Base-by-base conservation (phyloP, 2,329 filamentous ascomycete species). In the Scedosporium apiospermum region DNA sequence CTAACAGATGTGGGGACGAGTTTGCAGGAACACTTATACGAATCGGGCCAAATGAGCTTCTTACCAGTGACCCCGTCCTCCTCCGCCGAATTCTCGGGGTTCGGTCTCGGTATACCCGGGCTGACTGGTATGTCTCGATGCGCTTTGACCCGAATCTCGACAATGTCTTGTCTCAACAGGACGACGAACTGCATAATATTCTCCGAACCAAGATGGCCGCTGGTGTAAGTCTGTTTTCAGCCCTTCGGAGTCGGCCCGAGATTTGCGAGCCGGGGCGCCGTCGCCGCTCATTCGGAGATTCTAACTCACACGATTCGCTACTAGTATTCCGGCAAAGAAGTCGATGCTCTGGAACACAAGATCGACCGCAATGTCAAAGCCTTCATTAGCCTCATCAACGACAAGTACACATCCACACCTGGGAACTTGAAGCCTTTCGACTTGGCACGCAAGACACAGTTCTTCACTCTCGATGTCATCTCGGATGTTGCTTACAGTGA, bases 391-490 rank as follows among this genome's bases (percentile, higher is more conserved):
- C 71, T 83, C 1, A 73, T 83, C 57, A 23, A 27, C 3, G 71
- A 64, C 23, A 75, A 74, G 61, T 80, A 79, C 59, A 66, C 72
- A 16, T 69, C 70, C 4, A 71, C 57, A n/a, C 66, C 71, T 14
- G 58, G 27, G 23, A 62, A 61, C 6, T 76, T 73, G 61, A 78
- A 80, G 59, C 66, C 75, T 16, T 71, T 81, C 66, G 80, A 84
- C 63, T 67, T 83, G 23, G 77, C 76, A 3, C 71, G 71, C 6
- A 78, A 79, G 34, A 74, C 76, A 1, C 78, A 81, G 49, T 82
- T 75, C 71, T 78, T 83, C 53, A 82, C 80, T 0, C 68, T 84
- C 0, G 82, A 85, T 64, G 77, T 83, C 26, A 81, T 84, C 55
- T 80, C 77, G 7, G 75, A 77, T 16, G 64, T 84, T 12, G 79